Evolutionary conservation across 164 flowering plant genomes (phyloP), one percentile per base, ranked within the genome.

Genomic region (Chloranthus sessilifolius): DNA sequence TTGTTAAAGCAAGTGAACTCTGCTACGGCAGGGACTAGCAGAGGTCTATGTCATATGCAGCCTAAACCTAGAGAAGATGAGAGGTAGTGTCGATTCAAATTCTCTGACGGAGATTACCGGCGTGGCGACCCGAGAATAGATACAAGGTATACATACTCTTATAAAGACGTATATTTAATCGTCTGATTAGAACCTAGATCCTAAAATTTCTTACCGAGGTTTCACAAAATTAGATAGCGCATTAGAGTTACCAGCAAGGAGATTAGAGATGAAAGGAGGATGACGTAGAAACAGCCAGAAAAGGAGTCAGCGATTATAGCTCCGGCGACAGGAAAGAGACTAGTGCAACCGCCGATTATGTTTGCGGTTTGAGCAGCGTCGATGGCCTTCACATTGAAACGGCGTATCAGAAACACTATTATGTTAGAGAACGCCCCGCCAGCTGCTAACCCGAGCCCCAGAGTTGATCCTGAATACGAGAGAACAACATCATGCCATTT

Each of bases 281-380:
- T 57, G 58, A 80, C 75, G 7, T 63, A 21, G 61, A 65, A 75
- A 35, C 59, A 62, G 24, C 79, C 85, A 0, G 65, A 21, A 50
- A 53, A 70, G 20, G 90, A 74, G 52, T 80, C 84, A 0, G 86
- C 79, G 2, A 73, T 1, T 16, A 80, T 56, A 7, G 84, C 84
- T 19, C 71, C 87, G 19, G 64, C 30, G 11, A 74, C 39, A 6
- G 91, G 81, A 40, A 71, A 47, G 1, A 78, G 46, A 17, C 34
- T 44, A n/a, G 42, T 48, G 71, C 67, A 62, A 9, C 82, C 82
- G 34, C 26, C 65, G 23, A 71, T 53, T 0, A 78, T 29, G 42
- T 71, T 78, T 7, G 5, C 4, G 2, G 75, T 69, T 43, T 73
- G 71, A 17, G 81, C 37, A n/a, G 75, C 79, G 14, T 60, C 15